phyloP scores from a whole-genome alignment of 169 alveolate genomes.

The Eimeria tenella region DNA sequence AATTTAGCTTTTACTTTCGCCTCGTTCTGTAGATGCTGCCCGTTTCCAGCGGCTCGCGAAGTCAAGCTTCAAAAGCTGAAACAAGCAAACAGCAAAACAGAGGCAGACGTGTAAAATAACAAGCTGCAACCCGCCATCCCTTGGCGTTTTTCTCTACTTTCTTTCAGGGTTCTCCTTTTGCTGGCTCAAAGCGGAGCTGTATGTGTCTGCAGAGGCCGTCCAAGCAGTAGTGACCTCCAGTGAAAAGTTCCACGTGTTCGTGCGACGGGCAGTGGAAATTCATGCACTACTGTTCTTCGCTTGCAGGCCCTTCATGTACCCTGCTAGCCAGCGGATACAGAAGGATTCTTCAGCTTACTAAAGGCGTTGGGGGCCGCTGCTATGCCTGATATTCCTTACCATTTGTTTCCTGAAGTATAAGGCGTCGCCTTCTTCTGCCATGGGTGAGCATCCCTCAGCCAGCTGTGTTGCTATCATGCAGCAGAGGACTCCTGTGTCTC shows the following conservation, averaged over 20 bases:
- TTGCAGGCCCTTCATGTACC: too few relatives aligned
- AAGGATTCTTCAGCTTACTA: too few relatives aligned
- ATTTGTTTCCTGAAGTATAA: conserved; percentile 35
- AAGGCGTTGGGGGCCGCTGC: too few relatives aligned
- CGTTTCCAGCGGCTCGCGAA: conserved; percentile 65
- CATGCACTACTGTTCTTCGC: neutral
- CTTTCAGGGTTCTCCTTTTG: neutral
- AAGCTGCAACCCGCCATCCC: neutral
- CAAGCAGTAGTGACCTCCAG: too few relatives aligned
- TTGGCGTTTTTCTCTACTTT: neutral
- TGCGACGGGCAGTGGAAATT: neutral
- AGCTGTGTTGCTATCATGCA: conserved; percentile 69
- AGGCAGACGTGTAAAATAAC: neutral
- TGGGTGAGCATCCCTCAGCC: conserved; percentile 47
- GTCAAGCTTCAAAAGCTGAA: conserved; percentile 59
- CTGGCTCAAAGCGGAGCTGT: neutral
- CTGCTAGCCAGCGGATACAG: too few relatives aligned
- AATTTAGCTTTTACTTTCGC: too few relatives aligned
- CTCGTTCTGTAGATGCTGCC: neutral
- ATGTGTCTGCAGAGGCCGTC: too few relatives aligned
- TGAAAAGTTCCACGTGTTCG: too few relatives aligned
- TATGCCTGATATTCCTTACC: neutral
- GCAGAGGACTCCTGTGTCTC: conserved; percentile 54
- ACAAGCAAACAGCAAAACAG: conserved; percentile 13
- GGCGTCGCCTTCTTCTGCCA: conserved; percentile 15